phyloP scores from a whole-genome alignment of 306 rosid species.

The Trifolium subterraneum region DNA sequence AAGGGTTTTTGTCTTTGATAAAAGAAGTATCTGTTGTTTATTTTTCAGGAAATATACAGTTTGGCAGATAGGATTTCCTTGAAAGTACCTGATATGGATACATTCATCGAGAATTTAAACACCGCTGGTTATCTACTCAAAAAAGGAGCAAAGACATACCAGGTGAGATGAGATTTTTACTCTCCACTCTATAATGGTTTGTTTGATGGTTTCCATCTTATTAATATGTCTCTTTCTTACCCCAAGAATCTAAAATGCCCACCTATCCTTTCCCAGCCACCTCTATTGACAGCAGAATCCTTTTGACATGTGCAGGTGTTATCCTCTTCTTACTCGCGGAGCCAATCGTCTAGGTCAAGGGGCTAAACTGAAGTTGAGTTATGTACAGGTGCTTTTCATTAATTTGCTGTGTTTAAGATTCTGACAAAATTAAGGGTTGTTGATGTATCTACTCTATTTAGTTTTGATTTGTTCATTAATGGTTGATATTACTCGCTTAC shows the following conservation, averaged over 20 bases:
- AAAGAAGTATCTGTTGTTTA: slow-evolving; percentile 21
- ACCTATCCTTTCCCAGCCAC: slow-evolving; percentile 1
- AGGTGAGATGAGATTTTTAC: slow-evolving; percentile 57
- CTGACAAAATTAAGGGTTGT: not conserved
- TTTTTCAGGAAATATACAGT: slow-evolving; percentile 86
- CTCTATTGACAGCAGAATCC: slow-evolving; percentile 23
- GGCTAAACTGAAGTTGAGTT: slow-evolving; percentile 40
- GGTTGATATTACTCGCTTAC: no score
- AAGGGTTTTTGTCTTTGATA: slow-evolving; percentile 6
- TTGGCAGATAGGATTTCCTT: slow-evolving; percentile 84
- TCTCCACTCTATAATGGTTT: slow-evolving; percentile 8
- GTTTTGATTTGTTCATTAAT: no score
- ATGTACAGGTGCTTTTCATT: not conserved
- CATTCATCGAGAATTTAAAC: slow-evolving; percentile 82
- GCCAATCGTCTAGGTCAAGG: slow-evolving; percentile 57
- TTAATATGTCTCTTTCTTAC: slow-evolving; percentile 4
- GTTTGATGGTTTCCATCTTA: not conserved
- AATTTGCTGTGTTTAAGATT: not conserved
- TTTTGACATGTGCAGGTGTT: slow-evolving; percentile 61
- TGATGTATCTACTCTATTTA: no score
- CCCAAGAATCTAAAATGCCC: slow-evolving; percentile 23
- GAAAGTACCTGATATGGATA: slow-evolving; percentile 85
- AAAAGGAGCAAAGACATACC: slow-evolving; percentile 89
- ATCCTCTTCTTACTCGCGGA: slow-evolving; percentile 67
- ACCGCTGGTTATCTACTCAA: slow-evolving; percentile 82